A percentile compares a stretch with the other conserved stretches of the same genome.
Conservation (phyloP, 139 green algal genomes). For the Edaphochlamys debaryana region DNA sequence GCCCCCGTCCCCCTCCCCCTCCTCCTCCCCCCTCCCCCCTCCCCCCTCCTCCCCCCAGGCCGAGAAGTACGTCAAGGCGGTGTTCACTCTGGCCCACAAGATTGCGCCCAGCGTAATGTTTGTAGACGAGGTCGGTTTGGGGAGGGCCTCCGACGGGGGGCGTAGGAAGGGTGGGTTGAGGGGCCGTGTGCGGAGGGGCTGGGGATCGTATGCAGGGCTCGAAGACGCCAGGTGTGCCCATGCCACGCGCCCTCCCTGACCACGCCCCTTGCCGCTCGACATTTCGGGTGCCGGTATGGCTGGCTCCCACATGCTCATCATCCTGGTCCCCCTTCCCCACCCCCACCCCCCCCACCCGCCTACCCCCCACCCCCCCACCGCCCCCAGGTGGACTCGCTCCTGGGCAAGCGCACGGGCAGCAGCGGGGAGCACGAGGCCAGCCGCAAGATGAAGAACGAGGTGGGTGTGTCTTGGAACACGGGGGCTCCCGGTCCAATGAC, state of each 20-base stretch:
- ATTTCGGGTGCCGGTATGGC: slow-evolving; percentile 49
- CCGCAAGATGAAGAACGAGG: slow-evolving; percentile 80
- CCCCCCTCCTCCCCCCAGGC: slow-evolving; percentile 4
- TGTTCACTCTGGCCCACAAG: slow-evolving; percentile 78
- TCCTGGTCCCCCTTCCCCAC: neutral
- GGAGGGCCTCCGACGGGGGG: too few species aligned
- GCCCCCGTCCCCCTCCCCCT: neutral
- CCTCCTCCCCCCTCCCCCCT: neutral
- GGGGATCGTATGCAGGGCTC: too few species aligned
- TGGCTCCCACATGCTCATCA: slow-evolving; percentile 36
- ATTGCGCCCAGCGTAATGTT: slow-evolving; percentile 82
- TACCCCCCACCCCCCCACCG: slow-evolving; percentile 21
- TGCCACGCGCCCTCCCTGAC: too few species aligned
- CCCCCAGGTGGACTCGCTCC: slow-evolving; percentile 24
- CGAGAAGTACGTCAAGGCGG: slow-evolving; percentile 47
- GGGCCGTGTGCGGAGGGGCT: too few species aligned
- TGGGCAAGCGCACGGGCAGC: slow-evolving; percentile 7
- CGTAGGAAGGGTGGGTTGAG: too few species aligned
- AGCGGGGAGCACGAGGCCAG: slow-evolving; percentile 75
- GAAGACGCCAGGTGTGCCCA: too few species aligned
- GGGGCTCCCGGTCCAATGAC: too few species aligned
- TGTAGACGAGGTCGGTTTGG: slow-evolving; percentile 71
- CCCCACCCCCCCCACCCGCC: neutral
- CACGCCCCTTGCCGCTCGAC: too few species aligned
- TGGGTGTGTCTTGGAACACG: too few species aligned